phyloP scores from a whole-genome alignment of 164 flowering plant genomes.

The Litsea cubeba region DNA sequence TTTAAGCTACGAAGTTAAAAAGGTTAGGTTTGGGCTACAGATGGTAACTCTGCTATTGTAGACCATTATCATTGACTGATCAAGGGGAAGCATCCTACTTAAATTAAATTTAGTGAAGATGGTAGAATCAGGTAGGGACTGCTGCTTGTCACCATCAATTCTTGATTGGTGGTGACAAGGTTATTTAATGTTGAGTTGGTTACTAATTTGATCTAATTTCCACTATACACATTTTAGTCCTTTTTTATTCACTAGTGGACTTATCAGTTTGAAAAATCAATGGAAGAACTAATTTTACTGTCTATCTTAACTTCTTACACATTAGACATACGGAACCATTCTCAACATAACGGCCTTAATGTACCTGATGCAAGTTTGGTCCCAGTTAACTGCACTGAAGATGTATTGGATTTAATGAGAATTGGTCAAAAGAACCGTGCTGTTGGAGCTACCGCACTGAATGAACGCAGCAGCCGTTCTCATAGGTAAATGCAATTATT shows the following conservation, averaged over 20 bases:
- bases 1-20: background rate
- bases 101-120: no score
- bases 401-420: conserved; percentile 79
- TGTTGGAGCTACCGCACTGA: conserved; percentile 88
- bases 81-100: background rate
- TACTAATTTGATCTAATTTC: background rate
- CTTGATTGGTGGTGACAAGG: no score
- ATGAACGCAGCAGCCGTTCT: conserved; percentile 91
- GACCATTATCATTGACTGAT: background rate
- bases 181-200: background rate
- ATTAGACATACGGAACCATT: conserved; percentile 74
- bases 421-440: conserved; percentile 82
- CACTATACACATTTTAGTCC: background rate
- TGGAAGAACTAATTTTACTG: no score
- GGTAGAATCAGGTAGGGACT: no score
- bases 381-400: conserved; percentile 59
- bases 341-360: conserved; percentile 76
- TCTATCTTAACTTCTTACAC: conserved; percentile 45
- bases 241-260: no score
- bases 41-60: background rate
- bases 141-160: no score
- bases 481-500: conserved; percentile 49
- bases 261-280: no score
- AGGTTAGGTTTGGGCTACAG: background rate
- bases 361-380: conserved; percentile 84